Evolutionary conservation across 192 early-diverging fungal species (phyloP).

Genomic region (Globomyces pollinis-pini): DNA sequence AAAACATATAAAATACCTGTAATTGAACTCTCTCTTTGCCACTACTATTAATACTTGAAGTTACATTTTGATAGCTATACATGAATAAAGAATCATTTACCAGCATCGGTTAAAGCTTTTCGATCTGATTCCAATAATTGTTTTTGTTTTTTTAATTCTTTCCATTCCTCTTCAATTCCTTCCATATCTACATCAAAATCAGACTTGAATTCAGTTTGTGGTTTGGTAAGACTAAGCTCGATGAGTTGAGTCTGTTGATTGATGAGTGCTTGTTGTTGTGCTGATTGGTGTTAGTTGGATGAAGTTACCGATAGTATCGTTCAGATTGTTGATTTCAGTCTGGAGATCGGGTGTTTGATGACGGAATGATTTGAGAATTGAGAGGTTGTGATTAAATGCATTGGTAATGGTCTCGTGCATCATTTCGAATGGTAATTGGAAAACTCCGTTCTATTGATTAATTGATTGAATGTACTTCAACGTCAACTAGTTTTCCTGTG

Average conservation of each 20-base stretch:
- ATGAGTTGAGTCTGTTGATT: neutral
- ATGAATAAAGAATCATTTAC: no score
- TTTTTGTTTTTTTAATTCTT: neutral
- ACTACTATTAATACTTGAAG: neutral
- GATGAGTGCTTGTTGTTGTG: no score
- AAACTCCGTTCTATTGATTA: no score
- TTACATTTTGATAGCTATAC: no score
- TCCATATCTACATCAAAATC: conserved; percentile 3
- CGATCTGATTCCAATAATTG: neutral
- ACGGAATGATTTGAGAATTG: neutral
- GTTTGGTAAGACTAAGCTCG: neutral
- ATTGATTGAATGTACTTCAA: neutral
- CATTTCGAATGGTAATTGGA: neutral
- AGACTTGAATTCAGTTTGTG: neutral
- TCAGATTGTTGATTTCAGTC: no score
- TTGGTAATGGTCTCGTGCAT: neutral
- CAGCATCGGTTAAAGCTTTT: conserved; percentile 1
- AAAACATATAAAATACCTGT: neutral
- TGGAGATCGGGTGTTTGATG: neutral
- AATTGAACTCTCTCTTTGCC: neutral
- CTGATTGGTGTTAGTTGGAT: no score
- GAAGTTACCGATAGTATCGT: no score
- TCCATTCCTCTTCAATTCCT: neutral
- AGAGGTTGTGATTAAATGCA: neutral
- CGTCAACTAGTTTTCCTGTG: no score